Conservation (phyloP, 805 yeast species). For the Ogataea methylovora region DNA sequence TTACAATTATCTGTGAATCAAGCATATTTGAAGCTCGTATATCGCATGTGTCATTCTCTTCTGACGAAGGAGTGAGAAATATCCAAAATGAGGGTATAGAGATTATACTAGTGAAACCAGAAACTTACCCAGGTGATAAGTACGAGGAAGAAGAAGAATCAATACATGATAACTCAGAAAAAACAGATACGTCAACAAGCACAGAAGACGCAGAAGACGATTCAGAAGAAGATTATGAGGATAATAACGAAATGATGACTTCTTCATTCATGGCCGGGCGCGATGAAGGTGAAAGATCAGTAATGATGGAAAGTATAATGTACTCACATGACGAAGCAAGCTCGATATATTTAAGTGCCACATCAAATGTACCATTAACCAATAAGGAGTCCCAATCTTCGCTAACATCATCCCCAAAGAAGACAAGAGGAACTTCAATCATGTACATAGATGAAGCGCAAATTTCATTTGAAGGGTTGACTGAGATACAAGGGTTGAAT, state of each 20-base stretch:
- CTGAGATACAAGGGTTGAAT: slow-evolving; percentile 25
- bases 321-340: slow-evolving; percentile 65
- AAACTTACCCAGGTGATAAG: background rate
- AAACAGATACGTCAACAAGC: slow-evolving; percentile 2
- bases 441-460: slow-evolving; percentile 27
- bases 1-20: slow-evolving; percentile 43
- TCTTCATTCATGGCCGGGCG: slow-evolving; percentile 22
- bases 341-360: slow-evolving; percentile 78
- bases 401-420: background rate
- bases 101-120: slow-evolving; percentile 33
- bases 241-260: slow-evolving; percentile 30
- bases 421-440: slow-evolving; percentile 6
- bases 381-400: no score
- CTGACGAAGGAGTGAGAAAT: slow-evolving; percentile 40
- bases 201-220: slow-evolving; percentile 9
- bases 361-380: slow-evolving; percentile 52
- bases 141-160: slow-evolving; percentile 2
- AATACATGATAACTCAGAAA: slow-evolving; percentile 2
- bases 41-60: slow-evolving; percentile 25
- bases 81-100: slow-evolving; percentile 32
- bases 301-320: slow-evolving; percentile 46
- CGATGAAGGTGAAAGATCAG: background rate
- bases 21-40: slow-evolving; percentile 26
- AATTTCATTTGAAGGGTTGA: slow-evolving; percentile 42
- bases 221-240: slow-evolving; percentile 24